Evolutionary conservation across 805 yeast genomes (phyloP), one percentile per base, ranked within the genome.

Genomic region (Hanseniaspora occidentalis): DNA sequence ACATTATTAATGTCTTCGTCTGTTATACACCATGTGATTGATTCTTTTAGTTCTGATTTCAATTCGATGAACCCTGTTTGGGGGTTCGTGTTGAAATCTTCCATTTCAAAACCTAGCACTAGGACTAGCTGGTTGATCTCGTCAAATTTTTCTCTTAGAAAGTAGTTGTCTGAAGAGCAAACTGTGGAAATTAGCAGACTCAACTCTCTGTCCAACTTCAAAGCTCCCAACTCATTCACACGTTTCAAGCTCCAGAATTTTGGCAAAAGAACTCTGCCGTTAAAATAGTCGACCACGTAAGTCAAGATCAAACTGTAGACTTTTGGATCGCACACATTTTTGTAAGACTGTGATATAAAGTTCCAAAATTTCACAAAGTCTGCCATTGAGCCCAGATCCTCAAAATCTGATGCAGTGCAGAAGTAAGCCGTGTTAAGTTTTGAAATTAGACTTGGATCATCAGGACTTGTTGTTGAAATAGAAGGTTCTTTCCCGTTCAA

Each of bases 71-170:
- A 53, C 52, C n/a, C 46, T 14, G 27, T 37, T 16, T 21, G 18
- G 7, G 7, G 19, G 27, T 19, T 50, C 2, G 51, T 44, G 31
- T 56, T 56, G 36, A 59, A 56, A 42, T 71, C 75, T 39, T 71
- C 78, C 44, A 82, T 88, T 49, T 85, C 96, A 61, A 85, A 70
- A 4, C 94, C 92, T 31, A 86, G 65, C 35, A 85, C 66, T 66
- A 84, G 71, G 17, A 85, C 81, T 34, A 92, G 69, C 56, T 89
- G 97, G 0, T 95, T 85, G 5, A 85, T 76, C 43, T 85, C 67
- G 6, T 81, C 69, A 53, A 89, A 89, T 49, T 74, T 73, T 45
- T 84, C 92, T 44, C 96, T 67, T 49, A 86, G 62, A 26, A 71
- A 71, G 58, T 86, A 89, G 13, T 41, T 36, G 17, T 36, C 34